Conservation (phyloP, 2,329 filamentous ascomycete species). For the Proliferodiscus dingleyae region DNA sequence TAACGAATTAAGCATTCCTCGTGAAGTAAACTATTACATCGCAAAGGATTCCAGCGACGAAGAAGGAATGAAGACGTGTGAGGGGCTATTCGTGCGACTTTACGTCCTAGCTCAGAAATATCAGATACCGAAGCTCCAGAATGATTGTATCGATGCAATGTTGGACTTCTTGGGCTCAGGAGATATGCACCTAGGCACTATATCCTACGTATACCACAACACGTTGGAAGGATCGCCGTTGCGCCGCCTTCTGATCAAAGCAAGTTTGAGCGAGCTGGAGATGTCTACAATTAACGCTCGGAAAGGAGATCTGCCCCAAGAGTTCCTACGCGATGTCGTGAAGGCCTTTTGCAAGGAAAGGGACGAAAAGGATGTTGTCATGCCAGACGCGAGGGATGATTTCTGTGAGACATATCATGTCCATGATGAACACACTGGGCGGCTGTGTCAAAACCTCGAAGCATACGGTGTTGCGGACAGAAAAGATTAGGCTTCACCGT, state of each 20-base stretch:
- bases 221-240: not conserved
- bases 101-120: not conserved
- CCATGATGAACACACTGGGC: too few relatives aligned
- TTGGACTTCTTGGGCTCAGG: not conserved
- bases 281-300: not conserved
- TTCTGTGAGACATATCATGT: too few relatives aligned
- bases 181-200: not conserved
- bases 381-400: too few relatives aligned
- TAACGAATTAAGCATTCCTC: not conserved
- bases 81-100: not conserved
- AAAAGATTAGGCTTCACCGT: too few relatives aligned
- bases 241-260: not conserved
- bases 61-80: not conserved
- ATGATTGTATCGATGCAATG: conserved; percentile 9
- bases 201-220: not conserved
- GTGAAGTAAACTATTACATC: not conserved
- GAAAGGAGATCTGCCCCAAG: not conserved
- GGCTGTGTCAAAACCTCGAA: too few relatives aligned
- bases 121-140: conserved; percentile 1
- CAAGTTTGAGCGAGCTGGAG: too few relatives aligned
- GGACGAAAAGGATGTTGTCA: too few relatives aligned
- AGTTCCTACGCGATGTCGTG: not conserved
- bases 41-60: too few relatives aligned
- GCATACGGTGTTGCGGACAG: too few relatives aligned
- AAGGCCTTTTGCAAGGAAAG: not conserved